A percentile compares a stretch with the other conserved stretches of the same genome.
Conservation (phyloP, 495 filamentous ascomycete species). For the Hypoxylon cercidicola region DNA sequence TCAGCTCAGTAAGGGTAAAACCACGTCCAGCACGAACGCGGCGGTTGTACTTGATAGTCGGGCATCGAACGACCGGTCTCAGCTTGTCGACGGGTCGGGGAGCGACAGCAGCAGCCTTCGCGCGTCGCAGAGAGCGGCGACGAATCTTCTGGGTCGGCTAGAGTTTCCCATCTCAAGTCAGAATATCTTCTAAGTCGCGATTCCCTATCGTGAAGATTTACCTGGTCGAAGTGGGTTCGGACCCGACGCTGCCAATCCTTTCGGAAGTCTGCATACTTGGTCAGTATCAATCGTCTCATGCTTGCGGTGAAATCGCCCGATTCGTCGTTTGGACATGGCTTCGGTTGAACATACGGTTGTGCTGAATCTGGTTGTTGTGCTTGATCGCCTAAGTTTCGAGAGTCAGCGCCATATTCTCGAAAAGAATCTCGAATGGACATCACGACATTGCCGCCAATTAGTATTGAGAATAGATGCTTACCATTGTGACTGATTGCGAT, state of each 20-base stretch:
- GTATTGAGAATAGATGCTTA: constrained; percentile 49
- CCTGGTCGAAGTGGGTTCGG: constrained; percentile 99
- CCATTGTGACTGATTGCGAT: constrained; percentile 75
- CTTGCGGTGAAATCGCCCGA: constrained; percentile 23
- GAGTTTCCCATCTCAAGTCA: constrained; percentile 50
- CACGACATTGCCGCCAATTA: background rate
- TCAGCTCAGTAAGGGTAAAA: constrained; percentile 96
- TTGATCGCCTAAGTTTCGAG: constrained; percentile 81
- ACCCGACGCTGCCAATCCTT: constrained; percentile 99
- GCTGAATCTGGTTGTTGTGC: constrained; percentile 97
- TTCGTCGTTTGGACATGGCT: constrained; percentile 20
- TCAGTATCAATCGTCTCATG: constrained; percentile 36
- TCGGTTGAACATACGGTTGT: constrained; percentile 80
- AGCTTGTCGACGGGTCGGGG: constrained; percentile 98
- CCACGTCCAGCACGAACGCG: constrained; percentile 95
- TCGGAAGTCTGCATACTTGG: constrained; percentile 78
- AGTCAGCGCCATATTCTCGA: constrained; percentile 35
- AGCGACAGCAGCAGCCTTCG: constrained; percentile 92
- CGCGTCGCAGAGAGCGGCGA: constrained; percentile 86
- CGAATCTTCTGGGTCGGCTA: constrained; percentile 95
- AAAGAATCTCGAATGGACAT: constrained; percentile 2
- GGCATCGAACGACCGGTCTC: constrained; percentile 93
- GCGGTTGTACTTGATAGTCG: constrained; percentile 95
- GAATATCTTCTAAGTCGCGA: constrained; percentile 34
- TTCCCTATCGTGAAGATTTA: constrained; percentile 55